These are phyloP conservation scores for Posidonia oceanica DNA, from an alignment of 116 monocot species.

Conservation along the genomic window DNA sequence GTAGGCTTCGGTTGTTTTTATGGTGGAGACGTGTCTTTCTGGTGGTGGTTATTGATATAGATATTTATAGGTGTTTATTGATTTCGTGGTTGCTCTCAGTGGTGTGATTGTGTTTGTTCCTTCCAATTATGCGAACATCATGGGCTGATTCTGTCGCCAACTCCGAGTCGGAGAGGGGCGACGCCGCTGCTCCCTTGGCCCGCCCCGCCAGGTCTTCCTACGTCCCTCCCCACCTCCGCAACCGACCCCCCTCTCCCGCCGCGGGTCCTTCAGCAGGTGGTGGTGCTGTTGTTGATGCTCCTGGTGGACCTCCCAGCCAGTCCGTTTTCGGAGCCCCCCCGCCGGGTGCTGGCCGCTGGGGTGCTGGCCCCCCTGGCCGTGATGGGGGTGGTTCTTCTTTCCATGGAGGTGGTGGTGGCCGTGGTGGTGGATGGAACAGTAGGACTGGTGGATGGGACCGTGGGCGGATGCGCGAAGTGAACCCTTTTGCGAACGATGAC, in stretches of 20 bases:
- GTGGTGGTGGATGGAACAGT: constrained; percentile 37
- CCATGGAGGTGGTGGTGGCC: constrained; percentile 11
- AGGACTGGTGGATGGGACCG: constrained; percentile 48
- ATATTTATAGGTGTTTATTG: too few relatives aligned
- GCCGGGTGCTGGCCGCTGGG: neutral
- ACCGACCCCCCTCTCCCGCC: constrained; percentile 22
- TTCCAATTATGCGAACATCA: constrained; percentile 44
- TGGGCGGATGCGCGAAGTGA: constrained; percentile 40
- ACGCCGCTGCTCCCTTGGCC: constrained; percentile 5
- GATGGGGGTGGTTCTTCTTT: neutral
- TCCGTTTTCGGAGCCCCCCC: constrained; percentile 1
- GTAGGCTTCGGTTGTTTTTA: too few relatives aligned
- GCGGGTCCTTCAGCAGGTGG: neutral
- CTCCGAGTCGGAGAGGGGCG: constrained; percentile 4
- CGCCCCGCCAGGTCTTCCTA: constrained; percentile 29
- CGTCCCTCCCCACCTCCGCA: constrained; percentile 74
- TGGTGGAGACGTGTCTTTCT: too few relatives aligned
- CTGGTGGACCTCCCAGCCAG: constrained; percentile 3
- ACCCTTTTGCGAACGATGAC: constrained; percentile 60
- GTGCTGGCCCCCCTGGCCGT: constrained; percentile 8
- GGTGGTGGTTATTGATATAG: too few relatives aligned
- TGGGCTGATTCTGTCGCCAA: constrained; percentile 69
- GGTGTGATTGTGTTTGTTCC: too few relatives aligned
- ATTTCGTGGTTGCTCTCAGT: too few relatives aligned
- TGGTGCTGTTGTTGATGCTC: neutral